These are phyloP conservation scores for Clohesyomyces aquaticus DNA, from an alignment of 495 filamentous ascomycete genomes.

Conservation along the genomic window DNA sequence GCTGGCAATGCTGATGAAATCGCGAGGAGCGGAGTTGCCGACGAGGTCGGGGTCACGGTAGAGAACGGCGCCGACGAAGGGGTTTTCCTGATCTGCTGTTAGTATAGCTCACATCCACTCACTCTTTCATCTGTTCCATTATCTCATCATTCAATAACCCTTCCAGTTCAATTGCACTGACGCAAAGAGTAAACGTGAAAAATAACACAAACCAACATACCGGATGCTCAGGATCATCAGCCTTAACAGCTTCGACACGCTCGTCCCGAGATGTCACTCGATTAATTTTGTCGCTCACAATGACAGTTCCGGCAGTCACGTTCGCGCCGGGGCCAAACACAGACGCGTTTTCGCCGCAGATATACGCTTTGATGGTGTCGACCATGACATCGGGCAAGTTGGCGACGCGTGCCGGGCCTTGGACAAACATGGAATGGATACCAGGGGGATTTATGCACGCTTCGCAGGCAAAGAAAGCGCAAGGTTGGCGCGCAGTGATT, in stretches of 20 bases:
- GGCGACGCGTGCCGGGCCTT: not conserved
- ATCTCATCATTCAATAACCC: too few species aligned
- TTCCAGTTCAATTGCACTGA: too few species aligned
- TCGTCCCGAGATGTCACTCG: not conserved
- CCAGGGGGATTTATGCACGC: slow-evolving; percentile 7
- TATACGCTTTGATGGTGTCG: slow-evolving; percentile 2
- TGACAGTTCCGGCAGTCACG: not conserved
- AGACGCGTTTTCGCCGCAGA: not conserved
- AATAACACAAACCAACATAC: too few species aligned
- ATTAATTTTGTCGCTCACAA: not conserved
- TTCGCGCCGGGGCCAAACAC: not conserved
- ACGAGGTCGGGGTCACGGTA: not conserved
- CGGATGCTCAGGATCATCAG: not conserved
- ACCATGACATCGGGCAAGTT: not conserved
- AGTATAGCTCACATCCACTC: too few species aligned
- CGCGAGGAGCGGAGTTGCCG: not conserved
- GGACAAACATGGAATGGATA: slow-evolving; percentile 9
- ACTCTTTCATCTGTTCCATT: too few species aligned
- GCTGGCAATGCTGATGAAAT: not conserved
- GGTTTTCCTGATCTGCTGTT: too few species aligned
- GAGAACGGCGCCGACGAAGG: too few species aligned
- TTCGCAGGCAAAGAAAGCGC: slow-evolving; percentile 9
- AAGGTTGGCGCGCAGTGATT: not conserved
- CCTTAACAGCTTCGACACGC: not conserved
- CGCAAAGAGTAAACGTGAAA: too few species aligned